These are phyloP conservation scores for Pseudonitzschia multistriata DNA, from an alignment of 108 stramenopile genomes.

Conservation along the genomic window DNA sequence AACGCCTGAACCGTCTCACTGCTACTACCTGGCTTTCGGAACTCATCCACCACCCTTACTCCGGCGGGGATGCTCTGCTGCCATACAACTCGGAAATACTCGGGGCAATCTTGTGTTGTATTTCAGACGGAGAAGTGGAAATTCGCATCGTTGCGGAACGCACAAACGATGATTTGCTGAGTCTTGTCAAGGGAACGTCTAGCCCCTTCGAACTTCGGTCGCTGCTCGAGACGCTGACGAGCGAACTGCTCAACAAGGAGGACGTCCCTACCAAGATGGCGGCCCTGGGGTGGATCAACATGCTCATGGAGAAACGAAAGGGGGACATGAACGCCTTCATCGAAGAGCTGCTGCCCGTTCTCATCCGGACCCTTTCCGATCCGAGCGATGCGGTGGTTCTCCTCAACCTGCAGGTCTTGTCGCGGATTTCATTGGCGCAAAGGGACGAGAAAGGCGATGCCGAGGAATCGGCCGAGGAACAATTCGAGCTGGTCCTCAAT, in stretches of 20 bases:
- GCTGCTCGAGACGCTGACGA: constrained; percentile 83
- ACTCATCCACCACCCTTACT: constrained; percentile 88
- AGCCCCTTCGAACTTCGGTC: constrained; percentile 81
- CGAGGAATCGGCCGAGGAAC: constrained; percentile 61
- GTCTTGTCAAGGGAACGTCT: constrained; percentile 73
- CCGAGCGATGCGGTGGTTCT: constrained; percentile 89
- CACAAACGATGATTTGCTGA: constrained; percentile 84
- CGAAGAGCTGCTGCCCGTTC: constrained; percentile 81
- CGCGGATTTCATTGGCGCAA: constrained; percentile 79
- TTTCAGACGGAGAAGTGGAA: constrained; percentile 89
- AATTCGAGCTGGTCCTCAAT: constrained; percentile 91
- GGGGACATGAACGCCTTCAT: constrained; percentile 90
- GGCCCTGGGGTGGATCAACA: constrained; percentile 92
- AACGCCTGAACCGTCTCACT: constrained; percentile 90
- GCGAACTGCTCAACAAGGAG: constrained; percentile 80
- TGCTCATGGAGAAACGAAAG: constrained; percentile 94
- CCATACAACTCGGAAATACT: constrained; percentile 90
- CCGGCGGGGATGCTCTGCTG: constrained; percentile 88
- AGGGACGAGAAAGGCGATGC: constrained; percentile 35
- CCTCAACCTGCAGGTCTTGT: constrained; percentile 91
- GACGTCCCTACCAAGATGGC: constrained; percentile 96
- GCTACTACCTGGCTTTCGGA: constrained; percentile 95
- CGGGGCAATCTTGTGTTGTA: constrained; percentile 90
- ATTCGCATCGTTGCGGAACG: constrained; percentile 89
- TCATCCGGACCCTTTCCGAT: constrained; percentile 93